Evolutionary conservation across 2,329 filamentous ascomycete genomes (phyloP).

Genomic region (Penicillium sclerotigenum): DNA sequence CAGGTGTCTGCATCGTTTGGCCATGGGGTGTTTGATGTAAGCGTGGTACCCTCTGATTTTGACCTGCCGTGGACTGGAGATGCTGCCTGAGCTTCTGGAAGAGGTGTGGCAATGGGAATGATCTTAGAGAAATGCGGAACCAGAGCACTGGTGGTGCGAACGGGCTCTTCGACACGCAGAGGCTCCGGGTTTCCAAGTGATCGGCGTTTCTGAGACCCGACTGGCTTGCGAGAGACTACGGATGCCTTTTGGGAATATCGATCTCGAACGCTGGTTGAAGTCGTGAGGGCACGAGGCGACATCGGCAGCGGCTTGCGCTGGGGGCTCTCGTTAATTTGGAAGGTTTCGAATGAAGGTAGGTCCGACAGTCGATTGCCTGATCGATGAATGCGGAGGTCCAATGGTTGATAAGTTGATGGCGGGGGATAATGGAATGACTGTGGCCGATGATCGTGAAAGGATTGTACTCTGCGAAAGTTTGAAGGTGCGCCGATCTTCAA

Average conservation of each 20-base stretch:
- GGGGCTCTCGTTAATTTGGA: slow-evolving; percentile 32
- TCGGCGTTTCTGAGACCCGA: slow-evolving; percentile 32
- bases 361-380: slow-evolving; percentile 45
- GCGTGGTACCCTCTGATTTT: slow-evolving; percentile 12
- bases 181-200: slow-evolving; percentile 27
- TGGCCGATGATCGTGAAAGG: slow-evolving; percentile 12
- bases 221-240: slow-evolving; percentile 37
- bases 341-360: slow-evolving; percentile 44
- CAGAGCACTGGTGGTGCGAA: slow-evolving; percentile 22
- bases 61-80: slow-evolving; percentile 11
- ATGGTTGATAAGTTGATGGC: slow-evolving; percentile 35
- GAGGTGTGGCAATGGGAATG: slow-evolving; percentile 4
- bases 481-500: slow-evolving; percentile 44
- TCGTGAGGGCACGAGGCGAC: slow-evolving; percentile 34
- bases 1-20: background rate
- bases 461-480: slow-evolving; percentile 41
- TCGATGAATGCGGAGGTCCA: slow-evolving; percentile 49
- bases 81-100: background rate
- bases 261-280: slow-evolving; percentile 18
- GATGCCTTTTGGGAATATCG: slow-evolving; percentile 26
- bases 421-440: slow-evolving; percentile 11
- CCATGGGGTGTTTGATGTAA: slow-evolving; percentile 3
- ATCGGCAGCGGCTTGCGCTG: slow-evolving; percentile 25
- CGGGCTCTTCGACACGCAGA: slow-evolving; percentile 16
- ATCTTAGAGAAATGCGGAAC: slow-evolving; percentile 34